phyloP scores from a whole-genome alignment of 345 rosid species.

The Gossypium anomalum region DNA sequence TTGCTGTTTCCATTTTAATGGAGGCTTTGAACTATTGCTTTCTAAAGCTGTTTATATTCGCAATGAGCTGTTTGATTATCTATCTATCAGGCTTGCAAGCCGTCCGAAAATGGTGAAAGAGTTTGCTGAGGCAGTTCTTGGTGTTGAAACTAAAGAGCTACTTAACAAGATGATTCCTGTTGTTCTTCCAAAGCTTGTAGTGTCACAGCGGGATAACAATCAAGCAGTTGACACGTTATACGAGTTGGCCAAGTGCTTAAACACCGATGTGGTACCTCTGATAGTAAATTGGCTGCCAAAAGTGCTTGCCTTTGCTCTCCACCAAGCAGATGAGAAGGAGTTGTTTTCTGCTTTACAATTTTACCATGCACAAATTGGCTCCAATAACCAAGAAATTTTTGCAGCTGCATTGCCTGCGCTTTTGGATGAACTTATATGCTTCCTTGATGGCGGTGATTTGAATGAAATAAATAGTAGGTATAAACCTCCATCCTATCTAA shows the following conservation, averaged over 20 bases:
- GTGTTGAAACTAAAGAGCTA: conserved; percentile 65
- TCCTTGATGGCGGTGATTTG: conserved; percentile 65
- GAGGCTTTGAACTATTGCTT: conserved; percentile 61
- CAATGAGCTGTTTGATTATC: conserved; percentile 60
- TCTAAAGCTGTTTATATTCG: conserved; percentile 53
- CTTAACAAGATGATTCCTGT: conserved; percentile 71
- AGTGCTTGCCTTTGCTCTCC: conserved; percentile 91
- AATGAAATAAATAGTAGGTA: conserved; percentile 75
- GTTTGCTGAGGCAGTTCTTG: conserved; percentile 88
- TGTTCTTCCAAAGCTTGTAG: conserved; percentile 91
- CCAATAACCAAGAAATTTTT: conserved; percentile 82
- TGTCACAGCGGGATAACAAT: conserved; percentile 62
- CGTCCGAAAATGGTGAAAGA: conserved; percentile 69
- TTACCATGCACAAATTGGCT: conserved; percentile 75
- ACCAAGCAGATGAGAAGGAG: conserved; percentile 54
- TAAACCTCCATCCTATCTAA: conserved; percentile 10
- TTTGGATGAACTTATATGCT: conserved; percentile 89
- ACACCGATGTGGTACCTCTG: conserved; percentile 64
- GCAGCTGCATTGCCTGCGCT: conserved; percentile 93
- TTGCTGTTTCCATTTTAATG: conserved; percentile 69
- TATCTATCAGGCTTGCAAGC: conserved; percentile 54
- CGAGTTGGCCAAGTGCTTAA: conserved; percentile 69
- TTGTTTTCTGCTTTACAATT: conserved; percentile 72
- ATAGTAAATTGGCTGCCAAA: conserved; percentile 86
- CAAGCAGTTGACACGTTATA: conserved; percentile 51